Percentiles rank a stretch among this genome's conserved stretches.
These are phyloP conservation scores for Cryptococcus sp. DNA, from an alignment of 1,284 basidiomycete species.

Conservation along the genomic window DNA sequence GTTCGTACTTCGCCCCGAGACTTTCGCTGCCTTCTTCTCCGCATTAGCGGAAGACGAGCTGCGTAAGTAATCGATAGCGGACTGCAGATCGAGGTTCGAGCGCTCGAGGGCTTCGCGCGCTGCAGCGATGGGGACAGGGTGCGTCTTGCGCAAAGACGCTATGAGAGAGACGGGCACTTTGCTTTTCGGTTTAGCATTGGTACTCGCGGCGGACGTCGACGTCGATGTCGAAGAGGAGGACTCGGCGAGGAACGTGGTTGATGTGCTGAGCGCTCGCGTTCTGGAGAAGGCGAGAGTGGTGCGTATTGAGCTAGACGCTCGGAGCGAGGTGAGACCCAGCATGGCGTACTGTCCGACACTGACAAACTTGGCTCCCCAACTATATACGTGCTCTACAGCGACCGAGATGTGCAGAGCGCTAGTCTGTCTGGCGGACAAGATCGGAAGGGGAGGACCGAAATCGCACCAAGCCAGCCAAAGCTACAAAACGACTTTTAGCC, in stretches of 20 bases:
- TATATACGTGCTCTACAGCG: too few relatives aligned
- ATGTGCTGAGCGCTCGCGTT: slow-evolving; percentile 23
- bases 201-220: not conserved
- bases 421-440: not conserved
- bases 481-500: too few relatives aligned
- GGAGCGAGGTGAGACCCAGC: slow-evolving; percentile 17
- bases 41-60: slow-evolving; percentile 58
- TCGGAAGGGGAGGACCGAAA: too few relatives aligned
- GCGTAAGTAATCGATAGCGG: slow-evolving; percentile 81
- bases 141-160: slow-evolving; percentile 77
- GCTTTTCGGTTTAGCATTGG: not conserved
- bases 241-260: slow-evolving; percentile 15
- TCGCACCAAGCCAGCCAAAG: too few relatives aligned
- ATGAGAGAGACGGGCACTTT: slow-evolving; percentile 70
- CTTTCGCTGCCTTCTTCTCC: slow-evolving; percentile 79
- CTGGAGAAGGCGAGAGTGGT: slow-evolving; percentile 14
- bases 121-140: slow-evolving; percentile 77
- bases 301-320: slow-evolving; percentile 8
- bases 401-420: not conserved
- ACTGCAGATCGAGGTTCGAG: slow-evolving; percentile 71
- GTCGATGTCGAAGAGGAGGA: slow-evolving; percentile 2
- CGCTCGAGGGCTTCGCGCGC: slow-evolving; percentile 82
- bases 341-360: slow-evolving; percentile 4
- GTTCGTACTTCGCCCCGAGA: slow-evolving; percentile 69
- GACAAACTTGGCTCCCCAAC: too few relatives aligned